phyloP scores from a whole-genome alignment of 164 flowering plant species.

The Chimonanthus praecox region DNA sequence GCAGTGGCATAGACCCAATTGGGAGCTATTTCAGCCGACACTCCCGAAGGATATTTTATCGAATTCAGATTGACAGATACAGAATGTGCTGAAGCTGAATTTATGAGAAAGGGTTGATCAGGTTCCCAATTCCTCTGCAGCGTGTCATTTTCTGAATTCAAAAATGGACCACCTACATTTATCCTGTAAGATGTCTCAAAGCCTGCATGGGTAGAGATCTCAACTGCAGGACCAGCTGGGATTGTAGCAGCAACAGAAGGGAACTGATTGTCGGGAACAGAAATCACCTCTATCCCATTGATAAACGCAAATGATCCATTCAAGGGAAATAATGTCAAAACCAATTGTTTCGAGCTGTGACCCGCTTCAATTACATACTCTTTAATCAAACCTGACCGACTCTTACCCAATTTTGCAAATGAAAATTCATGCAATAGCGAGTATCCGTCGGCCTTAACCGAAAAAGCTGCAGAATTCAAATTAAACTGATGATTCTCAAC shows the following conservation, averaged over 20 bases:
- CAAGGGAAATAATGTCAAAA: conserved; percentile 26
- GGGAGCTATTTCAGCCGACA: conserved; percentile 36
- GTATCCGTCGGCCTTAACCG: conserved; percentile 31
- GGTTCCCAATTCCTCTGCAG: conserved; percentile 41
- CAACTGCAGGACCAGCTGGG: conserved; percentile 26
- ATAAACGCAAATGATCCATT: conserved; percentile 39
- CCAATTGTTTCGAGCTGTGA: conserved; percentile 17
- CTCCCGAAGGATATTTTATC: conserved; percentile 36
- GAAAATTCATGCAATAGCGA: conserved; percentile 32
- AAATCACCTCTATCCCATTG: conserved; percentile 45
- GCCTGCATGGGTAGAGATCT: conserved; percentile 20
- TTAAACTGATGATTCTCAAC: conserved; percentile 20
- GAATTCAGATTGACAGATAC: conserved; percentile 22
- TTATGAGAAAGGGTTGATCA: conserved; percentile 28
- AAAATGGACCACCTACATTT: conserved; percentile 44
- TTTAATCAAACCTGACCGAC: conserved; percentile 16
- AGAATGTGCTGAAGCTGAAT: conserved; percentile 28
- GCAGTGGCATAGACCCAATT: conserved; percentile 55
- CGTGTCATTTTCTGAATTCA: conserved; percentile 36
- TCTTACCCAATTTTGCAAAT: conserved; percentile 11
- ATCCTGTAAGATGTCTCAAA: conserved; percentile 38
- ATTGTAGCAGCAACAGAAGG: conserved; percentile 22
- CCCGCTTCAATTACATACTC: conserved; percentile 36
- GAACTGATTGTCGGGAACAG: conserved; percentile 30
- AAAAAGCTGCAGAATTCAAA: conserved; percentile 34